phyloP scores from a whole-genome alignment of 202 grass and related monocot genomes.

The Thinopyrum obtusiflorum region DNA sequence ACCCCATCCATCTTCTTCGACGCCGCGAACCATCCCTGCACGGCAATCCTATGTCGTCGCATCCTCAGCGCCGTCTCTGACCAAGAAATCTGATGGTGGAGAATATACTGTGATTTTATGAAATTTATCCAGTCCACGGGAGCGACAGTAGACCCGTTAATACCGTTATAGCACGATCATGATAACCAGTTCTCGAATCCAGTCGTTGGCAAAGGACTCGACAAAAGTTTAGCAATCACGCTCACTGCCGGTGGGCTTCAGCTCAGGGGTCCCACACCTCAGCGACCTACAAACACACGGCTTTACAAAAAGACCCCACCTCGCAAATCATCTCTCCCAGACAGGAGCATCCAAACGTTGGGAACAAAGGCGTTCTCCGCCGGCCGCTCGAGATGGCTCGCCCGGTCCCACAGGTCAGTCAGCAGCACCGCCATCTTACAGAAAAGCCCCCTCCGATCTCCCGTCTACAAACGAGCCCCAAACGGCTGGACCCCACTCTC shows the following conservation, averaged over 20 bases:
- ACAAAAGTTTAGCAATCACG: neutral
- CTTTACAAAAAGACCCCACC: constrained; percentile 9
- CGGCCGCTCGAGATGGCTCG: neutral
- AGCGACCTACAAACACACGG: neutral
- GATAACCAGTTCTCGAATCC: neutral
- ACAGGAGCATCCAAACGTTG: neutral
- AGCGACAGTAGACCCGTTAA: too few relatives aligned
- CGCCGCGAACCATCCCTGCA: too few relatives aligned
- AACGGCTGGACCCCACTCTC: neutral
- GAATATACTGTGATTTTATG: too few relatives aligned
- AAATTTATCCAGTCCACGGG: too few relatives aligned
- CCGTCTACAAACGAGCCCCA: neutral
- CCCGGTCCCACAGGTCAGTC: neutral
- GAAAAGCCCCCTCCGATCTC: neutral
- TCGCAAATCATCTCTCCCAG: neutral
- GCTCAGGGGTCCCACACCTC: neutral
- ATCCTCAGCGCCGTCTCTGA: too few relatives aligned
- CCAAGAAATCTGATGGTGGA: too few relatives aligned
- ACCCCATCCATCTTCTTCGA: too few relatives aligned
- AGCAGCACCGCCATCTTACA: neutral
- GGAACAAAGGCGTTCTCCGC: neutral
- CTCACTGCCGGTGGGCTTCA: neutral
- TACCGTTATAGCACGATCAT: neutral
- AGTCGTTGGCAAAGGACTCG: neutral
- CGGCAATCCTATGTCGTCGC: too few relatives aligned